Conservation (phyloP, 2,329 filamentous ascomycete genomes). For the Plenodomus tracheiphilus region DNA sequence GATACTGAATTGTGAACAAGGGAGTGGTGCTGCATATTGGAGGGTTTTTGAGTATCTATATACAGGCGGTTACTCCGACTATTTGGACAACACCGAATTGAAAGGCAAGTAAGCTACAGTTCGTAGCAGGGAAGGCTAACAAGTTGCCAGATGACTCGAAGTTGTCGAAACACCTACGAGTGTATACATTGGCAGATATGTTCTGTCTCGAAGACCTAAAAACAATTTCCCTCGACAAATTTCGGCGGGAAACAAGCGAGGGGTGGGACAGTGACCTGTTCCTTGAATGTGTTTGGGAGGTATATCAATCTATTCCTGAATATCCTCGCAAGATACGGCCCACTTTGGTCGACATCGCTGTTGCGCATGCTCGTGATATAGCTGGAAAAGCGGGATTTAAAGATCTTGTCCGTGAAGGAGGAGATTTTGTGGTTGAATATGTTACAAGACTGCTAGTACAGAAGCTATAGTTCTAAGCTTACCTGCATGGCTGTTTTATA, state of each 20-base stretch:
- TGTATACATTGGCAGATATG: slow-evolving; percentile 15
- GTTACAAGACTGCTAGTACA: too few species aligned
- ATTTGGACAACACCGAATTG: slow-evolving; percentile 4
- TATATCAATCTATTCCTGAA: slow-evolving; percentile 11
- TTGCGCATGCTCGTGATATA: slow-evolving; percentile 3
- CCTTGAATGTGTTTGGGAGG: slow-evolving; percentile 11
- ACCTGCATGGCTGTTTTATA: too few species aligned
- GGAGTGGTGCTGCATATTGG: slow-evolving; percentile 11
- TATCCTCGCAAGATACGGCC: slow-evolving; percentile 2
- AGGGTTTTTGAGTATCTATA: slow-evolving; percentile 20
- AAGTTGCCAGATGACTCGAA: slow-evolving; percentile 9
- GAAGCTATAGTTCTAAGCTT: too few species aligned
- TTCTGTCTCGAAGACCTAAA: slow-evolving; percentile 14
- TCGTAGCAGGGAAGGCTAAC: too few species aligned
- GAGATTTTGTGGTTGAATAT: slow-evolving; percentile 11
- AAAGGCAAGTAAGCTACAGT: slow-evolving; percentile 5
- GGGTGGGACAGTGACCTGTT: slow-evolving; percentile 7
- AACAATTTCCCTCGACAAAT: slow-evolving; percentile 5
- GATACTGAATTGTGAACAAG: too few species aligned
- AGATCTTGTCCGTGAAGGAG: slow-evolving; percentile 7
- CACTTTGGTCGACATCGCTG: slow-evolving; percentile 8
- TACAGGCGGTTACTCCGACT: slow-evolving; percentile 11
- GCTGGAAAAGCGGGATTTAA: slow-evolving; percentile 6
- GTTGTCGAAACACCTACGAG: slow-evolving; percentile 8
- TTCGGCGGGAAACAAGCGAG: slow-evolving; percentile 7